Base-by-base conservation (phyloP, 352 stramenopile genomes). In the Pythium volutum region DNA sequence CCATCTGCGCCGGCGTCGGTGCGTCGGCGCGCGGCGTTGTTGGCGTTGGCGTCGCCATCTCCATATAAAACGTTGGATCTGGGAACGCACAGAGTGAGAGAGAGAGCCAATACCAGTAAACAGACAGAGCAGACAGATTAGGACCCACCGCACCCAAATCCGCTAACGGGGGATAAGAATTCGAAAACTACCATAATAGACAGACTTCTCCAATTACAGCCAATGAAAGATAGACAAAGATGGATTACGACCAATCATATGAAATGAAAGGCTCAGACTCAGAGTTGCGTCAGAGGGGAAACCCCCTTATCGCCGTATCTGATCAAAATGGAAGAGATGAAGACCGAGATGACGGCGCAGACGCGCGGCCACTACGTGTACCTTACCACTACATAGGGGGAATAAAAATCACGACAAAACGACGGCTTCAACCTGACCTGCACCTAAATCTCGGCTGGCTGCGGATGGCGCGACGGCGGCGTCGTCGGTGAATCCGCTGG, bases 81-180 rank as follows among this genome's bases (percentile, higher is more conserved):
- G 43, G 23, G 34, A 50, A 39, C 6, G 22, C 18, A 39, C 23
- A 56, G 8, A 42, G 36, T 10, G 4, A 34, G 25, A 50, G 38
- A 57, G n/a, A 43, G 36, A 31, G n/a, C 43, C 43, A 50, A 50
- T n/a, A 50, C 43, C 43, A 50, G 29, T n/a, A 50, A 50, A 50
- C 43, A 50, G 43, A 50, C 43, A 50, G 43, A 43, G 14, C 36
- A 20, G 6, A 16, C n/a, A n/a, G n/a, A n/a, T n/a, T 38, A 12
- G 33, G 33, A 38, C 33, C 33, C 8, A 47, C 20, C 45, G 29
- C 5, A 22, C 23, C 22, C 46, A 18, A 50, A 50, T n/a, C 38
- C 23, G 3, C 12, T 25, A 53, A 53, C 46, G 25, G 27, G 23
- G 15, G 7, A 12, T 53, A 23, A 6, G 42, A 48, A 29, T 48